Base-by-base conservation (phyloP, 1,284 basidiomycete genomes). In the Takashimella tepidaria region DNA sequence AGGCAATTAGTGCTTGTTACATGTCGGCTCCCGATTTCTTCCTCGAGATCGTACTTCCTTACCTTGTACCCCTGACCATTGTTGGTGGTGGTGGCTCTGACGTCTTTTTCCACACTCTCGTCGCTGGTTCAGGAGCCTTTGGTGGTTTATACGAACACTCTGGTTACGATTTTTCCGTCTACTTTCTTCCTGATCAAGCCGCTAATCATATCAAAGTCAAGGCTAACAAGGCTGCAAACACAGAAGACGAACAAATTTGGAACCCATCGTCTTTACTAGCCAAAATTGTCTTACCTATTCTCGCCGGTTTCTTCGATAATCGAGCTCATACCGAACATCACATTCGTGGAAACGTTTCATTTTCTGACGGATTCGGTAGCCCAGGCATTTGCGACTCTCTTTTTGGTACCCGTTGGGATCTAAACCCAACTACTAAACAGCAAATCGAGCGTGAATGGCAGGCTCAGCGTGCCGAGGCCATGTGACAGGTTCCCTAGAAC, bases 371-470 rank as follows among this genome's bases (percentile, higher is more conserved):
- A 21, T 45, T 45, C 25, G 44, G 44, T 20, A 24, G 21, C 44
- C 44, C 44, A 11, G 44, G 44, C 44, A 45, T 45, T 24, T 45
- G 44, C 44, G 44, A 45, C 44, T 23, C 44, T n/a, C 44, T 45
- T 5, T 25, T 45, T 16, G 22, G 22, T 16, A 45, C 44, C 20
- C 44, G 44, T 16, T 45, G 44, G 44, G 44, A 45, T 25, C 44
- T 45, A 16, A 45, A 25, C 44, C 21, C 21, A 24, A 5, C 5
- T 5, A 21, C n/a, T 5, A 45, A 23, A 5, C 21, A 21, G 21
- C 21, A 45, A 6, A 24, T 45, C 22, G 44, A 45, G 21, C 21
- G 24, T 21, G 44, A 45, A 24, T 45, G 44, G 44, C 21, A 21
- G 25, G 21, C 21, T 19, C 44, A 45, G 44, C 44, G 44, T 45